Conservation (phyloP, 805 yeast species). For the Monosporozyma siamensis region DNA sequence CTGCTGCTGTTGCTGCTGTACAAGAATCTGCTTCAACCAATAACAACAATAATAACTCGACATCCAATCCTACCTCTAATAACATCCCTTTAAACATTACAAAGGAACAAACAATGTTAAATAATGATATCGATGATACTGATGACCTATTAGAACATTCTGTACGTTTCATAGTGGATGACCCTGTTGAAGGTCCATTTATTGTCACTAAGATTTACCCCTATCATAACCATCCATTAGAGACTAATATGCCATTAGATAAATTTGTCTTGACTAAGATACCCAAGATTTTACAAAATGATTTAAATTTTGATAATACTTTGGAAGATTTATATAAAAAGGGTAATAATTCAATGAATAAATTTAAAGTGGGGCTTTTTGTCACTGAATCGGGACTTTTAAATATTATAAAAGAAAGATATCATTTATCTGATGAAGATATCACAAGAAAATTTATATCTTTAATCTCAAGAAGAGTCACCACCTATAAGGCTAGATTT, state of each 20-base stretch:
- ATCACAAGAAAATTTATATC: conserved; percentile 25
- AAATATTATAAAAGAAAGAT: conserved; percentile 24
- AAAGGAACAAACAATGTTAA: background rate
- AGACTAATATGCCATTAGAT: conserved; percentile 23
- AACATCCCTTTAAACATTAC: background rate
- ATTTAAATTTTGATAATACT: conserved; percentile 27
- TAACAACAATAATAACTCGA: too few relatives aligned
- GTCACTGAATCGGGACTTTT: conserved; percentile 29
- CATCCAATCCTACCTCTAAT: too few relatives aligned
- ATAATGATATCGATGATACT: background rate
- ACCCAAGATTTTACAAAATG: conserved; percentile 27
- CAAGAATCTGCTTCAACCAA: too few relatives aligned
- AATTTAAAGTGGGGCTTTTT: conserved; percentile 27
- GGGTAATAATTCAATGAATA: conserved; percentile 25
- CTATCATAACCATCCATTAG: conserved; percentile 29
- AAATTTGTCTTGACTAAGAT: conserved; percentile 28
- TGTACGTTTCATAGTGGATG: conserved; percentile 4
- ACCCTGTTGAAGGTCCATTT: conserved; percentile 23
- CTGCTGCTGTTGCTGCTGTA: conserved; percentile 30
- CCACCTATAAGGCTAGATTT: conserved; percentile 30
- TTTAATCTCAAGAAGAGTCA: conserved; percentile 28
- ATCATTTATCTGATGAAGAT: conserved; percentile 25
- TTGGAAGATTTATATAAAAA: conserved; percentile 26
- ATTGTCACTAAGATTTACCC: conserved; percentile 30
- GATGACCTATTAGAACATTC: background rate